A percentile compares a stretch with the other conserved stretches of the same genome.
phyloP scores from a whole-genome alignment of 495 filamentous ascomycete species.

The Lasiosphaeria miniovina region DNA sequence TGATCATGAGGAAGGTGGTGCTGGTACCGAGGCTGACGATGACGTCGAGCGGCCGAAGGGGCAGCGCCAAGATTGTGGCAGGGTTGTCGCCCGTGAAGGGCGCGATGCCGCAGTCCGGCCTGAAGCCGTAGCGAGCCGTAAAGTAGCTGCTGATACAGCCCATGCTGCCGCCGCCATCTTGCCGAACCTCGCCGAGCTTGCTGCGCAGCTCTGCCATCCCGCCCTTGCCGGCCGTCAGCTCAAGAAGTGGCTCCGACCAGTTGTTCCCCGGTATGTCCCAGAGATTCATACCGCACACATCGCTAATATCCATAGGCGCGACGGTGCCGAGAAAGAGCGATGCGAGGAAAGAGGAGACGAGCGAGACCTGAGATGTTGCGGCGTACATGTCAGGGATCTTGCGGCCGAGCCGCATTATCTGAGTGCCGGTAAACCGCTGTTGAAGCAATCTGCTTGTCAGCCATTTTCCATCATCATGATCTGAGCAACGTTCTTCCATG shows the following conservation, averaged over 20 bases:
- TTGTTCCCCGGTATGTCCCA: constrained; percentile 77
- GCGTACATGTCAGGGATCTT: constrained; percentile 79
- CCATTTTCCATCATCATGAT: not conserved
- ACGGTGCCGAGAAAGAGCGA: constrained; percentile 84
- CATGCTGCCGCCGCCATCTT: constrained; percentile 75
- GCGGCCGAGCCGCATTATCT: constrained; percentile 82
- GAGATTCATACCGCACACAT: constrained; percentile 95
- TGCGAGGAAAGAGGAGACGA: constrained; percentile 92
- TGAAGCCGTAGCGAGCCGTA: constrained; percentile 72
- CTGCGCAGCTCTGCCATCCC: constrained; percentile 64
- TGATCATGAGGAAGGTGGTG: constrained; percentile 96
- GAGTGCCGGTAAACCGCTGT: constrained; percentile 95
- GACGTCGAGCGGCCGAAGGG: constrained; percentile 79
- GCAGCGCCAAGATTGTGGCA: constrained; percentile 86
- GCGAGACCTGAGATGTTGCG: constrained; percentile 77
- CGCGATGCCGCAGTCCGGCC: constrained; percentile 66
- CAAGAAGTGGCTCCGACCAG: constrained; percentile 72
- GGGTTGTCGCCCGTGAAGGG: constrained; percentile 97
- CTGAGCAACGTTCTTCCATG: not conserved
- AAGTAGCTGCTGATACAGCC: constrained; percentile 76
- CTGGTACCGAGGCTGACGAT: constrained; percentile 94
- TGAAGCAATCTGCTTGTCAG: constrained; percentile 21
- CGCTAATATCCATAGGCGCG: constrained; percentile 88
- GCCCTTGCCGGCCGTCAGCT: constrained; percentile 67
- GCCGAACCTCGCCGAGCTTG: constrained; percentile 77